These are phyloP conservation scores for Clitopilus hobsonii DNA, from an alignment of 768 basidiomycete species.

Conservation along the genomic window DNA sequence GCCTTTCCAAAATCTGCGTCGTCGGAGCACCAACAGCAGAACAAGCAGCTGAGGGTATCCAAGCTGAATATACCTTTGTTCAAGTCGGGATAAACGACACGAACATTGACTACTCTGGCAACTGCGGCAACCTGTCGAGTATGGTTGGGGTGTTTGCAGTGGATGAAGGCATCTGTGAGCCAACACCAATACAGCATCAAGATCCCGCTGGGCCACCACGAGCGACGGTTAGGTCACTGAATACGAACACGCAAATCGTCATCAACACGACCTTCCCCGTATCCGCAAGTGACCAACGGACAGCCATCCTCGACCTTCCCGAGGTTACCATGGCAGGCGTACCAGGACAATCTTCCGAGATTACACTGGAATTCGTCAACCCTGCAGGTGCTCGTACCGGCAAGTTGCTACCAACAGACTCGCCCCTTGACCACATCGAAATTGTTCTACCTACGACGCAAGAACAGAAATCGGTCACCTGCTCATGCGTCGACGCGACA, in stretches of 20 bases:
- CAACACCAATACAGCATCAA: slow-evolving; percentile 15
- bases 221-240: slow-evolving; percentile 55
- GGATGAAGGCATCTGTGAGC: slow-evolving; percentile 52
- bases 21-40: slow-evolving; percentile 45
- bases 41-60: slow-evolving; percentile 39
- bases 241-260: slow-evolving; percentile 68
- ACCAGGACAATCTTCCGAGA: slow-evolving; percentile 57
- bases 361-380: slow-evolving; percentile 59
- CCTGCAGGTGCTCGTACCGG: slow-evolving; percentile 72
- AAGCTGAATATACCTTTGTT: slow-evolving; percentile 71
- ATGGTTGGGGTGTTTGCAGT: slow-evolving; percentile 72
- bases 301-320: slow-evolving; percentile 41
- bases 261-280: slow-evolving; percentile 72
- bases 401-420: slow-evolving; percentile 59
- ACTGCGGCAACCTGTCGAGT: slow-evolving; percentile 72
- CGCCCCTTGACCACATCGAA: slow-evolving; percentile 38
- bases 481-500: slow-evolving; percentile 67
- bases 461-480: slow-evolving; percentile 21
- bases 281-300: slow-evolving; percentile 10
- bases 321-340: slow-evolving; percentile 66
- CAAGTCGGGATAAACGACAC: slow-evolving; percentile 58
- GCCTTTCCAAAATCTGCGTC: slow-evolving; percentile 70
- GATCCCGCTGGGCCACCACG: slow-evolving; percentile 13
- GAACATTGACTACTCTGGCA: slow-evolving; percentile 63
- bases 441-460: slow-evolving; percentile 17